Conservation (phyloP, 2,329 filamentous ascomycete species). For the Hymenoscyphus repandus region DNA sequence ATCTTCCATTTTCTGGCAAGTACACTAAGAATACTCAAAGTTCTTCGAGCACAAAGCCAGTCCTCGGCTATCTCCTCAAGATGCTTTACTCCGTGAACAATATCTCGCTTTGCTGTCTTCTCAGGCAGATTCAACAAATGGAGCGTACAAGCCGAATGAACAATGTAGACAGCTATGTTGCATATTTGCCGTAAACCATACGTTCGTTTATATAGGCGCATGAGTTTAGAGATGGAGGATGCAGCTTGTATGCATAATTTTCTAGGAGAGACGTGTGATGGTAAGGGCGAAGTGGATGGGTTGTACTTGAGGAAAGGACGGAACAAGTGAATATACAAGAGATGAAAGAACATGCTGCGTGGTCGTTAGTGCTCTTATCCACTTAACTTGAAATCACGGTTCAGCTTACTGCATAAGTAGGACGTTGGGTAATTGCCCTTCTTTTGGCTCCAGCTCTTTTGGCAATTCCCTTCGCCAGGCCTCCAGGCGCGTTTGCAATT, state of each 20-base stretch:
- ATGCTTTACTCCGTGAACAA: slow-evolving; percentile 84
- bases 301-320: slow-evolving; percentile 91
- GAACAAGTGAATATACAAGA: slow-evolving; percentile 93
- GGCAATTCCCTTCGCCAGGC: slow-evolving; percentile 83
- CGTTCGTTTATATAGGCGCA: slow-evolving; percentile 86
- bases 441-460: slow-evolving; percentile 80
- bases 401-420: slow-evolving; percentile 72
- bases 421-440: slow-evolving; percentile 83
- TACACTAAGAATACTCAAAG: slow-evolving; percentile 78
- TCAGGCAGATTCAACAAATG: slow-evolving; percentile 90
- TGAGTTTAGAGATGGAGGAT: slow-evolving; percentile 84
- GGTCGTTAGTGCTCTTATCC: slow-evolving; percentile 22
- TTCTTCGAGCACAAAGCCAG: slow-evolving; percentile 85
- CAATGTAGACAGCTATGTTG: slow-evolving; percentile 94
- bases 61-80: slow-evolving; percentile 93
- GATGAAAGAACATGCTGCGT: slow-evolving; percentile 89
- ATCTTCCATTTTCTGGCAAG: slow-evolving; percentile 87
- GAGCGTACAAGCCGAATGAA: slow-evolving; percentile 90
- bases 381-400: neutral
- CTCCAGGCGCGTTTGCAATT: slow-evolving; percentile 84
- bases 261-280: slow-evolving; percentile 80
- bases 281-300: slow-evolving; percentile 74
- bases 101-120: slow-evolving; percentile 82
- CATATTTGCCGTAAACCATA: slow-evolving; percentile 91
- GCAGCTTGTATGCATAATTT: slow-evolving; percentile 90